Conservation (phyloP, 495 filamentous ascomycete species). For the Platismatia glauca region DNA sequence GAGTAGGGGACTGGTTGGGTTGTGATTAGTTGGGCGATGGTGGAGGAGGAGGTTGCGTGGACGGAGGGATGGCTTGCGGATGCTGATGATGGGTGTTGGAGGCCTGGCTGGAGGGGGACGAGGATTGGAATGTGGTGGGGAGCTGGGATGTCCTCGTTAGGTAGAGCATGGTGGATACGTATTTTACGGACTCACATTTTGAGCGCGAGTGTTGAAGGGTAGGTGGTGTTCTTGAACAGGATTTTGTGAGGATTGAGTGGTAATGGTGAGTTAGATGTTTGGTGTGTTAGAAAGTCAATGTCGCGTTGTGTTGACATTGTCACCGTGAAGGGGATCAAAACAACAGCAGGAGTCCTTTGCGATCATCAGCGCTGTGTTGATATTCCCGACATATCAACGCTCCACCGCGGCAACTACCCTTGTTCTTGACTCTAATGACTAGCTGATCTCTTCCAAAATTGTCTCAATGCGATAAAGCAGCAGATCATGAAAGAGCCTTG, state of each 20-base stretch:
- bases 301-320: not conserved
- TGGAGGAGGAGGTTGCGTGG: not conserved
- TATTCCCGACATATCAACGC: not conserved
- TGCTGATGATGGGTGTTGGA: not conserved
- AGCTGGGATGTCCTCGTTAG: not conserved
- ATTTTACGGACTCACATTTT: not conserved
- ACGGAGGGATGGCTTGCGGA: not conserved
- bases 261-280: not conserved
- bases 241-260: not conserved
- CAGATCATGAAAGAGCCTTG: conserved; percentile 7
- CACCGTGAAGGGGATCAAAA: not conserved
- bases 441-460: not conserved
- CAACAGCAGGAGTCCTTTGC: not conserved
- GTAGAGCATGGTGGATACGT: not conserved
- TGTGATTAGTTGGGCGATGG: not conserved
- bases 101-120: not conserved
- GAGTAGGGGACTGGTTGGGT: not conserved
- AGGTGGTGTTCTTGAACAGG: too few species aligned
- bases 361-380: conserved; percentile 5
- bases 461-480: conserved; percentile 5
- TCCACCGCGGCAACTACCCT: not conserved
- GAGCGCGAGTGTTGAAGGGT: not conserved
- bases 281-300: not conserved
- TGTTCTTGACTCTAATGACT: not conserved
- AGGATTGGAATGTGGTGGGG: not conserved